A percentile compares a stretch with the other conserved stretches of the same genome.
phyloP scores from a whole-genome alignment of 1,284 basidiomycete species.

The Heterobasidion occidentale region DNA sequence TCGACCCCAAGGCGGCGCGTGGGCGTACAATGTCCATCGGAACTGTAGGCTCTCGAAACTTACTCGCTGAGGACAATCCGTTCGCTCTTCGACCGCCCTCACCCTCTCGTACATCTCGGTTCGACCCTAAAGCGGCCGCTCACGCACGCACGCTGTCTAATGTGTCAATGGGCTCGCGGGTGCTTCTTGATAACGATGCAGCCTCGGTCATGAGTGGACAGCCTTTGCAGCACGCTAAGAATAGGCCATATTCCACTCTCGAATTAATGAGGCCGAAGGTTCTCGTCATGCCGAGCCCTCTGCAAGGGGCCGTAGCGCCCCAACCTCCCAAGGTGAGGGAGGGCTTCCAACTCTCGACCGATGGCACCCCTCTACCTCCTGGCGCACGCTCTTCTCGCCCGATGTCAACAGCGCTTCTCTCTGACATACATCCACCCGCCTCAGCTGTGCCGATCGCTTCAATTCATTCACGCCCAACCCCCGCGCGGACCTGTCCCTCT shows the following conservation, averaged over 20 bases:
- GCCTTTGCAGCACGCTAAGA: conserved; percentile 26
- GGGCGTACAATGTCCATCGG: conserved; percentile 29
- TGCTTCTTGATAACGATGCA: conserved; percentile 51
- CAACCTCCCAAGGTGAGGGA: conserved; percentile 27
- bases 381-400: conserved; percentile 51
- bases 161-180: conserved; percentile 55
- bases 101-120: conserved; percentile 52
- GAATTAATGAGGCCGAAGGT: conserved; percentile 76
- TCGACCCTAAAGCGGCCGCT: conserved; percentile 57
- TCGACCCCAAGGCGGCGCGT: conserved; percentile 29
- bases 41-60: conserved; percentile 22
- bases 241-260: conserved; percentile 58
- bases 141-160: conserved; percentile 60
- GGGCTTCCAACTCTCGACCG: conserved; percentile 55
- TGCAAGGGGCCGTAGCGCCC: conserved; percentile 42
- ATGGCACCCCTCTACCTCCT: conserved; percentile 63
- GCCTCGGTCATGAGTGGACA: conserved; percentile 20
- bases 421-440: conserved; percentile 14
- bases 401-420: conserved; percentile 29
- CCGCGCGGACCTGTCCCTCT: conserved; percentile 58
- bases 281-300: conserved; percentile 78
- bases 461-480: conserved; percentile 77
- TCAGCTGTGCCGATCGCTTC: conserved; percentile 38
- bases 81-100: conserved; percentile 56
- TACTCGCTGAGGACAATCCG: conserved; percentile 34